These are phyloP conservation scores for Effrenium voratum DNA, from an alignment of 73 alveolate genomes.

Conservation along the genomic window DNA sequence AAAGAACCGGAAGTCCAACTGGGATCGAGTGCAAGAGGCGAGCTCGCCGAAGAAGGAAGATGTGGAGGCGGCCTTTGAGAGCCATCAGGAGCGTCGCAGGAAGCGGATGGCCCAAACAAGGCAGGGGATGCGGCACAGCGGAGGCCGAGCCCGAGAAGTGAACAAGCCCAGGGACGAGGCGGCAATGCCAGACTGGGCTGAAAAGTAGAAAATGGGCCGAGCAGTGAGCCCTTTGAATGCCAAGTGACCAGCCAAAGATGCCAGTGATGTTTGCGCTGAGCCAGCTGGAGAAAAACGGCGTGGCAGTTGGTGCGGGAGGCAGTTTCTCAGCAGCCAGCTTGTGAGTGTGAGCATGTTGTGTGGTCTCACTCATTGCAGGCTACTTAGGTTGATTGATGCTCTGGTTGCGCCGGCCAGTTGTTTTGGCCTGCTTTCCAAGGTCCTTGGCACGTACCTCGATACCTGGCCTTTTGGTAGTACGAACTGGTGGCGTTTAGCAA, in stretches of 20 bases:
- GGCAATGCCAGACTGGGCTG: conserved; percentile 81
- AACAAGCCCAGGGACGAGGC: conserved; percentile 10
- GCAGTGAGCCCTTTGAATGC: not conserved
- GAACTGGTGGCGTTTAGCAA: too few relatives aligned
- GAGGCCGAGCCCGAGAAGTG: conserved; percentile 69
- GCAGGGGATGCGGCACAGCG: conserved; percentile 19
- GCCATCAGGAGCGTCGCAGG: conserved; percentile 48
- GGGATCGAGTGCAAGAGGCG: conserved; percentile 22
- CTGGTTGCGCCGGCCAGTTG: too few relatives aligned
- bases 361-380: too few relatives aligned
- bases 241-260: not conserved
- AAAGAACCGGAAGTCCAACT: not conserved
- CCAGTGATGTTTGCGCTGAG: too few relatives aligned
- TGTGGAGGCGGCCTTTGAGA: conserved; percentile 59
- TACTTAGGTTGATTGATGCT: too few relatives aligned
- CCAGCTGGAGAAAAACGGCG: too few relatives aligned
- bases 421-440: too few relatives aligned
- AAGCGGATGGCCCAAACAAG: conserved; percentile 29
- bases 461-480: too few relatives aligned
- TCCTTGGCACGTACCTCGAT: too few relatives aligned
- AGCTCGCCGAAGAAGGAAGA: conserved; percentile 69
- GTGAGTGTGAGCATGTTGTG: too few relatives aligned
- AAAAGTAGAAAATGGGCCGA: not conserved
- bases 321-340: too few relatives aligned
- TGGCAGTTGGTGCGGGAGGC: too few relatives aligned